Base-by-base conservation (phyloP, 2,329 filamentous ascomycete genomes). In the Calonectria multiphialidica region DNA sequence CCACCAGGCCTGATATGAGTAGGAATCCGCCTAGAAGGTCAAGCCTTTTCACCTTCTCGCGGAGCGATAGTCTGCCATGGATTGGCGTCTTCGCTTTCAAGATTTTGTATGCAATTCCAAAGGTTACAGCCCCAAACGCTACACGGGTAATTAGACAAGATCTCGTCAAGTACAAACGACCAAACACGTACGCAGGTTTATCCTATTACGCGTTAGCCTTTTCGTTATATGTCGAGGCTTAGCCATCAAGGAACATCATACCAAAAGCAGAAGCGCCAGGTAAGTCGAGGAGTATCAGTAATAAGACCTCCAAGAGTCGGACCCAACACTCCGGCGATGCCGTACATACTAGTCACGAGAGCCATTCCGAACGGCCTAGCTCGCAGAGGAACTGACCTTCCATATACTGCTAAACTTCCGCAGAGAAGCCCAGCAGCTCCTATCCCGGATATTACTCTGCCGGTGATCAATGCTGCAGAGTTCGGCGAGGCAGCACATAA, bases 141-240 rank as follows among this genome's bases (percentile, higher is more conserved):
- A 23, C 13, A 21, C 30, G 7, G n/a, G 8, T 4, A 12, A 37
- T 57, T 37, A 57, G 33, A 50, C 30, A 55, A 9, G 12, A 15
- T 37, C 8, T 13, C 18, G 5, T 21, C 2, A 9, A 3, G 23
- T 23, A 33, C 6, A 21, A 2, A 9, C 18, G 21, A 23, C 12
- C 10, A 23, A 37, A 23, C 7, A 57, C 50, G 37, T 37, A 37
- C 50, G 50, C 15, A 57, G 33, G n/a, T 57, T 57, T 4, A 76
- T 66, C 71, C 71, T 72, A 45, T 45, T 18, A 16, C 16, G 3
- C 18, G 21, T 72, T 66, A 72, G 44, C 55, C 15, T n/a, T 7
- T 5, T n/a, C 0, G 3, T n/a, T 5, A 25, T 5, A 9, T 42
- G 1, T 53, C 23, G 10, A 3, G 7, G 18, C 0, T 13, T 7